phyloP scores from a whole-genome alignment of 176 grass and related monocot species.

The Tillandsia fasciculata region DNA sequence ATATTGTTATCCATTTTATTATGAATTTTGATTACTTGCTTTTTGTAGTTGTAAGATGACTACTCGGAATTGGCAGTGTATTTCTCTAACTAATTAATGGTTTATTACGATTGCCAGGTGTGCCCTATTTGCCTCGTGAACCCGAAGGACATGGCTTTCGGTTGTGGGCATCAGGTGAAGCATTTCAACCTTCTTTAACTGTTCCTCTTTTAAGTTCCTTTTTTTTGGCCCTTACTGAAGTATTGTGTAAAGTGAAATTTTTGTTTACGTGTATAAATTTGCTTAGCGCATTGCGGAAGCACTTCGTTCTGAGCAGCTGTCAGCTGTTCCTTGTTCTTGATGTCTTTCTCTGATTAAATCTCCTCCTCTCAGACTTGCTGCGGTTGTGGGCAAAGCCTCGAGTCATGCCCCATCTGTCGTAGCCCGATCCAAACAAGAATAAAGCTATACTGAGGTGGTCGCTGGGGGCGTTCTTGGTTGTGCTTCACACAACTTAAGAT shows the following conservation, averaged over 20 bases:
- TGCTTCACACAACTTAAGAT: background rate
- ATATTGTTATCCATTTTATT: background rate
- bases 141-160: constrained; percentile 31
- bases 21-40: too few species aligned
- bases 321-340: background rate
- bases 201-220: background rate
- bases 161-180: constrained; percentile 36
- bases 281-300: too few species aligned
- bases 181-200: background rate
- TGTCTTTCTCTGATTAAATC: background rate
- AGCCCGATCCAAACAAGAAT: constrained; percentile 29
- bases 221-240: background rate
- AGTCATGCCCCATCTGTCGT: constrained; percentile 37
- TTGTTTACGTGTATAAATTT: too few species aligned
- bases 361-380: constrained; percentile 28
- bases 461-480: background rate
- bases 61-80: background rate
- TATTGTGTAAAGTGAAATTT: background rate
- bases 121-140: constrained; percentile 30
- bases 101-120: constrained; percentile 14
- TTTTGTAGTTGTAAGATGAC: background rate
- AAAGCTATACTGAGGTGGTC: constrained; percentile 22
- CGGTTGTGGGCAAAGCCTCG: constrained; percentile 20
- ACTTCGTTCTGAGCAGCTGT: background rate
- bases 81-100: constrained; percentile 6